Evolutionary conservation across 345 rosid genomes (phyloP).

Genomic region (Populus nigra): DNA sequence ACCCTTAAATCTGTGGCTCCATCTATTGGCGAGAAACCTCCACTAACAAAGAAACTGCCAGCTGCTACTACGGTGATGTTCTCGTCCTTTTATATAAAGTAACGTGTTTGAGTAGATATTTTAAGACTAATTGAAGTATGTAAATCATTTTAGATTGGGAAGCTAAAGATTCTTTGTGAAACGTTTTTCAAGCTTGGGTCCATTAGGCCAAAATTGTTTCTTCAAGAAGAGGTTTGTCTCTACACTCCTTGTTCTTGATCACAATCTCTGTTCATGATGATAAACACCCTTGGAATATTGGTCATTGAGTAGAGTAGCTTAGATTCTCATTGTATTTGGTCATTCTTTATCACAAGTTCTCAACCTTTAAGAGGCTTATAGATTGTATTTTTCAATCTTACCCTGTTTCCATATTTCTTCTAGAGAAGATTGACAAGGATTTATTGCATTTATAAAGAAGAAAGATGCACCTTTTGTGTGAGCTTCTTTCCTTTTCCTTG

Average conservation of each 20-base stretch:
- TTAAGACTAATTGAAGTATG: background rate
- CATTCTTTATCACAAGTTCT: background rate
- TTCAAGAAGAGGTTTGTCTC: constrained; percentile 68
- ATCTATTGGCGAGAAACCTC: constrained; percentile 79
- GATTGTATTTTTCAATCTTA: background rate
- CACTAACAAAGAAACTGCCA: constrained; percentile 73
- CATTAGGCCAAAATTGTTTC: constrained; percentile 50
- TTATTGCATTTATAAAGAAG: too few species aligned
- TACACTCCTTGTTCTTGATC: background rate
- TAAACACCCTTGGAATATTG: background rate
- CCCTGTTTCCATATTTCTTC: background rate
- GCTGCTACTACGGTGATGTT: constrained; percentile 69
- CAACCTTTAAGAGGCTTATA: background rate
- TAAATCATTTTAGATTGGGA: constrained; percentile 56
- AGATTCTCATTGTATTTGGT: background rate
- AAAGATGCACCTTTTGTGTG: too few species aligned
- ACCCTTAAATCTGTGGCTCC: constrained; percentile 78
- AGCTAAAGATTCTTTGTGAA: constrained; percentile 77
- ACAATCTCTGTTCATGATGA: background rate
- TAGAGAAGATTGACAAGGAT: too few species aligned
- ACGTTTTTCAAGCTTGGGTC: constrained; percentile 70
- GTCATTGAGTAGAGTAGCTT: background rate
- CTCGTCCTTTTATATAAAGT: constrained; percentile 4
- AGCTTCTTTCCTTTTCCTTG: background rate
- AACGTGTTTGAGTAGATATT: background rate